These are phyloP conservation scores for Hebeloma cylindrosporum DNA, from an alignment of 768 basidiomycete genomes.

Conservation along the genomic window DNA sequence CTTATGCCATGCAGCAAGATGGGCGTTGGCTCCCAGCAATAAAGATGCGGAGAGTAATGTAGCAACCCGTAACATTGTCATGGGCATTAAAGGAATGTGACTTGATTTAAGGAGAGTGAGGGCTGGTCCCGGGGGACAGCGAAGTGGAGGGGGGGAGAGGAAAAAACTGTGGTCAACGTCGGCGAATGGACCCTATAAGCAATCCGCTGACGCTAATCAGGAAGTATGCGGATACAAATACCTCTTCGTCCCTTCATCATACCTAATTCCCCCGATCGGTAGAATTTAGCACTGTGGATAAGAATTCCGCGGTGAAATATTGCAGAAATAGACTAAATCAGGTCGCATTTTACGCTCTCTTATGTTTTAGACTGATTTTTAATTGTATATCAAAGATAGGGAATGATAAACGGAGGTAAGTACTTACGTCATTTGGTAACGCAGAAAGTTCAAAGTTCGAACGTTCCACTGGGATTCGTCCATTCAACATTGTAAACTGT, in stretches of 20 bases:
- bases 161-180: slow-evolving; percentile 6
- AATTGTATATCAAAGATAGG: slow-evolving; percentile 6
- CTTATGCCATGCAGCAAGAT: slow-evolving; percentile 42
- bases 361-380: neutral
- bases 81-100: slow-evolving; percentile 12
- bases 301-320: too few species aligned
- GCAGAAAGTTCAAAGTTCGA: too few species aligned
- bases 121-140: slow-evolving; percentile 10
- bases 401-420: neutral
- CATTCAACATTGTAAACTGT: too few species aligned
- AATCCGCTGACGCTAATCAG: slow-evolving; percentile 16
- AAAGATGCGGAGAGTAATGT: slow-evolving; percentile 15
- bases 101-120: slow-evolving; percentile 10
- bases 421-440: too few species aligned
- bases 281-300: too few species aligned
- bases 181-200: slow-evolving; percentile 10
- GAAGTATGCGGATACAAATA: slow-evolving; percentile 13
- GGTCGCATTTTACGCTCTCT: too few species aligned
- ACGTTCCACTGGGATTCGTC: too few species aligned
- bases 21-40: slow-evolving; percentile 29
- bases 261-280: too few species aligned
- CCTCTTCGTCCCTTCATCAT: neutral
- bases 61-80: slow-evolving; percentile 13
- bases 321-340: too few species aligned
- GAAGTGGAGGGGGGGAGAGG: slow-evolving; percentile 1